A percentile compares a stretch with the other conserved stretches of the same genome.
Evolutionary conservation across 2,329 filamentous ascomycete genomes (phyloP).

Genomic region (Acarospora socialis): DNA sequence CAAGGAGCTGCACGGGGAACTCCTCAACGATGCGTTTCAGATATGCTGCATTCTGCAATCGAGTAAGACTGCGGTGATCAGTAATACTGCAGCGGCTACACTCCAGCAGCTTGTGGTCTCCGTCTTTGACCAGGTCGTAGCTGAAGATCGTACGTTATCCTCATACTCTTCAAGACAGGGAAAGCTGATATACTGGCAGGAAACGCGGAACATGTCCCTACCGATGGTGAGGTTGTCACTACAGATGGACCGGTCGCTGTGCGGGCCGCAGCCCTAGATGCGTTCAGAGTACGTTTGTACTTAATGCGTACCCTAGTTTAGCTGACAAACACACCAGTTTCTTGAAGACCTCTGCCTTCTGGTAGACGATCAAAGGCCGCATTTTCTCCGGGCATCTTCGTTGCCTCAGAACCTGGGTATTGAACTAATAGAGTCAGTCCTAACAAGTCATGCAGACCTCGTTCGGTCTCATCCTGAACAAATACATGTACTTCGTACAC

Average conservation of each 20-base stretch:
- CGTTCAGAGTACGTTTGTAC: constrained; percentile 47
- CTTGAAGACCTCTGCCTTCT: constrained; percentile 83
- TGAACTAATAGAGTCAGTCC: constrained; percentile 80
- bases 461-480: constrained; percentile 65
- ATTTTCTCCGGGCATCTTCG: constrained; percentile 65
- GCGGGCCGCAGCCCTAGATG: constrained; percentile 67
- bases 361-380: constrained; percentile 68
- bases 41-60: constrained; percentile 84
- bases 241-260: constrained; percentile 52
- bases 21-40: constrained; percentile 70
- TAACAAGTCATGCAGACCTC: constrained; percentile 55
- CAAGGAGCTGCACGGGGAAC: constrained; percentile 61
- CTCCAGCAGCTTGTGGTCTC: constrained; percentile 85
- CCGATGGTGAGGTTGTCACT: constrained; percentile 48
- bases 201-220: not conserved
- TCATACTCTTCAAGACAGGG: not conserved
- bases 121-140: constrained; percentile 79
- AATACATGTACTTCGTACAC: constrained; percentile 57
- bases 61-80: constrained; percentile 85
- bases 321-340: constrained; percentile 35
- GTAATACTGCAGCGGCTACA: constrained; percentile 91
- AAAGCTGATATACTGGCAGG: not conserved
- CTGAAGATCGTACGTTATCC: constrained; percentile 55
- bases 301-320: not conserved
- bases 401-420: constrained; percentile 73